Evolutionary conservation across 202 grass and related monocot genomes (phyloP), one percentile per base, ranked within the genome.

Genomic region (Cymbopogon flexuosus): DNA sequence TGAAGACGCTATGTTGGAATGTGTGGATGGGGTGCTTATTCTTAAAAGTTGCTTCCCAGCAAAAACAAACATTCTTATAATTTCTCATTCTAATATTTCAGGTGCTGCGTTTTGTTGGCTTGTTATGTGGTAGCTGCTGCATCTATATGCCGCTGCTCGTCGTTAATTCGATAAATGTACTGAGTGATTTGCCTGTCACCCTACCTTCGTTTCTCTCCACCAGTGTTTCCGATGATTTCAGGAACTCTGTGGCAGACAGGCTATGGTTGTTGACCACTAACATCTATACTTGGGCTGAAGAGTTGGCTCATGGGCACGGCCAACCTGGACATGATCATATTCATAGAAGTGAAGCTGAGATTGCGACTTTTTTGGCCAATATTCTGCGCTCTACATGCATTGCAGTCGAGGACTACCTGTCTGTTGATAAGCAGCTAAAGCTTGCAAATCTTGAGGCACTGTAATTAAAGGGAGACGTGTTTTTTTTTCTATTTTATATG

Each of bases 81-180:
- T 42, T 77, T 67, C 37, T 62, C 56, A 39, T 67, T 79, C 56
- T 51, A 49, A 73, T 59, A 49, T 76, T 91, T 79, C 90, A 98
- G 92, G 88, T 78, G 24, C 71, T 98, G 27, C 52, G 70, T 39
- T 95, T 98, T 88, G 59, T 93, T 69, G 90, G 90, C 79, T 75
- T 98, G 72, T 84, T 98, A 46, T 93, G 84, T 77, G 84, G 90
- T 54, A 84, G 87, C 76, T 94, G 90, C 70, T 98, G 90, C 75
- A 73, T 83, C 37, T 98, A 94, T 78, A 94, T 94, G 95, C 95
- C 90, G 8, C 88, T 98, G 89, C 92, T 98, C 41, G 63, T 88
- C 54, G 76, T 93, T 54, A 86, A 93, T 86, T 87, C 84, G 41
- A 91, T 52, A 67, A 91, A 66, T 73, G 79, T 98, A 64, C 73